These are phyloP conservation scores for Pelargonium myrrhifolium DNA, from an alignment of 441 rosid species.

Conservation along the genomic window DNA sequence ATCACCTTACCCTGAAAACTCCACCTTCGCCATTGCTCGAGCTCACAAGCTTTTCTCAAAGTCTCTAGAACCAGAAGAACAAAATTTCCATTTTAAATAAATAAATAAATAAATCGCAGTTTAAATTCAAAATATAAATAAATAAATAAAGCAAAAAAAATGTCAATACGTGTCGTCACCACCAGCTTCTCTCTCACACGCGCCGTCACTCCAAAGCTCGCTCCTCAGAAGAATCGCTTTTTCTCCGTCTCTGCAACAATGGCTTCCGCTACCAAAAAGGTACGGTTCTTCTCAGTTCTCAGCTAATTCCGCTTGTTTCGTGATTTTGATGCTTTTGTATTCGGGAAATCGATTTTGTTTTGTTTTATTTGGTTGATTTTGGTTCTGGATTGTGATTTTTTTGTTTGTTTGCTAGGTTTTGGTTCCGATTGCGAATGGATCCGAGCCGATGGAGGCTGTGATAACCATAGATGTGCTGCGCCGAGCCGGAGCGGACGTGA, in stretches of 20 bases:
- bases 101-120: too few species aligned
- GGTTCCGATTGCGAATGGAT: conserved; percentile 82
- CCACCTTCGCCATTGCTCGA: too few species aligned
- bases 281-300: conserved; percentile 8
- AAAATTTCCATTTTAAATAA: too few species aligned
- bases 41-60: too few species aligned
- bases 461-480: conserved; percentile 67
- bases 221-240: conserved; percentile 15
- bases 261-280: conserved; percentile 56
- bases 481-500: conserved; percentile 76
- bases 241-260: conserved; percentile 36
- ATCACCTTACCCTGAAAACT: too few species aligned
- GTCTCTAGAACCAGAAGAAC: too few species aligned
- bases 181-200: neutral
- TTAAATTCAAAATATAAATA: neutral
- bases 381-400: neutral
- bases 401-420: conserved; percentile 45
- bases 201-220: neutral
- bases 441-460: conserved; percentile 91
- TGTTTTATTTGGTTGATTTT: neutral
- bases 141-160: neutral
- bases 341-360: too few species aligned
- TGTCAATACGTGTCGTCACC: neutral
- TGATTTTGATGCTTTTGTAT: too few species aligned
- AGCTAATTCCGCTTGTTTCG: too few species aligned